These are phyloP conservation scores for Xylaria castorea DNA, from an alignment of 495 filamentous ascomycete genomes.

Conservation along the genomic window DNA sequence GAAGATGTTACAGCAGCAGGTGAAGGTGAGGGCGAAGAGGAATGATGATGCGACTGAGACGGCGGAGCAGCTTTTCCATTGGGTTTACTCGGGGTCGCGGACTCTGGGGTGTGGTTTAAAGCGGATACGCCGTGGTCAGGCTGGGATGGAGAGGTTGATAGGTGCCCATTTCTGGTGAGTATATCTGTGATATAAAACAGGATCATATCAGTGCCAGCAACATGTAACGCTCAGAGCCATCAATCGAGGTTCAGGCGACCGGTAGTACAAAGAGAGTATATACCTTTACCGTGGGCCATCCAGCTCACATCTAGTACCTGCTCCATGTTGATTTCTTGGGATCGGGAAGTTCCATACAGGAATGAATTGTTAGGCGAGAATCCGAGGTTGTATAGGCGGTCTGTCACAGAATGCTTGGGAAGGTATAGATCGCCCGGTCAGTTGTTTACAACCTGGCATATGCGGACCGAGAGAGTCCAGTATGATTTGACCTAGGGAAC, in stretches of 20 bases:
- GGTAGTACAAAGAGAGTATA: constrained; percentile 15
- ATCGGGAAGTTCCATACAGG: not conserved
- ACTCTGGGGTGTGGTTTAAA: constrained; percentile 29
- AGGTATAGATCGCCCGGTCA: not conserved
- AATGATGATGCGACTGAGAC: constrained; percentile 8
- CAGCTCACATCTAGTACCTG: constrained; percentile 71
- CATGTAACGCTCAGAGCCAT: not conserved
- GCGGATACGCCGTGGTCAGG: constrained; percentile 28
- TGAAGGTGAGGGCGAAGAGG: constrained; percentile 17
- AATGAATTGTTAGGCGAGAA: not conserved
- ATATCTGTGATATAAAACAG: constrained; percentile 22
- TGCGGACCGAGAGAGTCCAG: not conserved
- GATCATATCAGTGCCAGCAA: not conserved
- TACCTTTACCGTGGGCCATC: constrained; percentile 66
- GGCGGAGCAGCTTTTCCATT: constrained; percentile 29
- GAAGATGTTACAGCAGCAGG: constrained; percentile 19
- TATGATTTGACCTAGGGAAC: too few species aligned
- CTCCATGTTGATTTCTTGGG: constrained; percentile 57
- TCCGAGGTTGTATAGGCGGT: not conserved
- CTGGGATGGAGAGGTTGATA: constrained; percentile 28
- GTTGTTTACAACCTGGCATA: not conserved
- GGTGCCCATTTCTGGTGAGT: constrained; percentile 26
- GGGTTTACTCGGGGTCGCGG: constrained; percentile 29
- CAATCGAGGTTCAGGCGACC: not conserved
- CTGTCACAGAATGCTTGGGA: not conserved